Evolutionary conservation across 2,329 filamentous ascomycete genomes (phyloP), one percentile per base, ranked within the genome.

Genomic region (Rhinocladiella mackenziei): DNA sequence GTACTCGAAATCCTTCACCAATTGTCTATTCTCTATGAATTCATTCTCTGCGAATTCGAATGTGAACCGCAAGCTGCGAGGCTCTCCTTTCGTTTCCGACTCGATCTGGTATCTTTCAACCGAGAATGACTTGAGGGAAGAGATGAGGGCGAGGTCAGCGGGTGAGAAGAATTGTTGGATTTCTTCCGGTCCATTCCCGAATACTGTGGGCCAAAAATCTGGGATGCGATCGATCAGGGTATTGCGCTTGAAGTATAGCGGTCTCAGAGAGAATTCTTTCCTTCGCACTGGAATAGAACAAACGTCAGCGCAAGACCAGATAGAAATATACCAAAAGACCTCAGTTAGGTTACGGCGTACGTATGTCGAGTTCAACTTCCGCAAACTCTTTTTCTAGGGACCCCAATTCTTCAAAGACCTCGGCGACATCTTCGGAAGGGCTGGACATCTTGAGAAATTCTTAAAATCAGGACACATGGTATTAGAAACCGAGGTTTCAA

Each of bases 1-100:
- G 75, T 83, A 88, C 78, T 83, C 91, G 69, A 97, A 95, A 62
- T 85, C 86, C 81, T 97, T 97, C 70, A 91, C 85, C 36, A 97
- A 69, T 41, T 81, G 77, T 42, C 70, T 74, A 69, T 95, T 76
- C 62, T 82, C 76, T 59, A 97, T 95, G 71, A 83, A 82, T 37
- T 88, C 81, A 68, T 97, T 97, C 52, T 81, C 76, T 48, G 68
- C 69, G 67, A 95, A 95, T 59, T 86, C 81, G 61, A 92, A 88
- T 51, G 71, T 81, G 72, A 94, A 78, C 49, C 76, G 71, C 58
- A 97, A 65, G 68, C 82, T 89, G 64, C 89, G 82, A 15, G 91
- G 91, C 60, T 92, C 86, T 60, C 86, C 87, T 44, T 71, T 65
- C 41, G 71, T 66, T 50, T 74, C 74, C 54, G 73, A 64, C 39